Evolutionary conservation across 2,329 filamentous ascomycete species (phyloP).

Genomic region (Epichloe amarillans): DNA sequence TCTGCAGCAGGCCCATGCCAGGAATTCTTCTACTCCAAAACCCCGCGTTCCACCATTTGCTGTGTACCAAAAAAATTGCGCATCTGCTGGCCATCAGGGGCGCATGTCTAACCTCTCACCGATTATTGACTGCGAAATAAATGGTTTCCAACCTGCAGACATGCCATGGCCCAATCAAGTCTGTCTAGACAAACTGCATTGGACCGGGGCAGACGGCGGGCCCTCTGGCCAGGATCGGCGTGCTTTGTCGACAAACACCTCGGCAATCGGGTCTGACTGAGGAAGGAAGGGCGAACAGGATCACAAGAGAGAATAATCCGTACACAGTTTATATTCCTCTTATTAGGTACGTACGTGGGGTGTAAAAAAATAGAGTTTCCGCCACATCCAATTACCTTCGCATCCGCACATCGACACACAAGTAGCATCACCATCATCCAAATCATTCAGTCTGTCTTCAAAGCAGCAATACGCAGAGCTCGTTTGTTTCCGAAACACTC

Average conservation of each 20-base stretch:
- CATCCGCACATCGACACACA: neutral
- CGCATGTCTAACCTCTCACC: no score
- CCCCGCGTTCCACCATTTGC: neutral
- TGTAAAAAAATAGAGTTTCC: neutral
- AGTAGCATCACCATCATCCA: neutral
- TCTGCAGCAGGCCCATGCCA: neutral
- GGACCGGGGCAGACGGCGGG: neutral
- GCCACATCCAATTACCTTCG: neutral
- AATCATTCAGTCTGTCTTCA: neutral
- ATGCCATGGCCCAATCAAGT: neutral
- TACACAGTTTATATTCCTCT: neutral
- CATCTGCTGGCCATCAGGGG: neutral
- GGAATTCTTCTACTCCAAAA: neutral
- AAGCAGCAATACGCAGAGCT: no score
- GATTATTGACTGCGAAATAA: neutral
- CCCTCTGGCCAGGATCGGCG: neutral
- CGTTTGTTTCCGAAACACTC: no score
- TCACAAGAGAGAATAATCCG: neutral
- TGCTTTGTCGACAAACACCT: conserved; percentile 1
- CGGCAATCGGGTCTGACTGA: neutral
- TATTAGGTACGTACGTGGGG: neutral
- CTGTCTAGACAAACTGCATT: neutral
- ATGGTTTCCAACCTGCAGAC: neutral
- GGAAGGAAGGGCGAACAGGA: neutral
- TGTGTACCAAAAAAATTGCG: neutral